Base-by-base conservation (phyloP, 2,329 filamentous ascomycete species). In the Bipolaris victoriae region DNA sequence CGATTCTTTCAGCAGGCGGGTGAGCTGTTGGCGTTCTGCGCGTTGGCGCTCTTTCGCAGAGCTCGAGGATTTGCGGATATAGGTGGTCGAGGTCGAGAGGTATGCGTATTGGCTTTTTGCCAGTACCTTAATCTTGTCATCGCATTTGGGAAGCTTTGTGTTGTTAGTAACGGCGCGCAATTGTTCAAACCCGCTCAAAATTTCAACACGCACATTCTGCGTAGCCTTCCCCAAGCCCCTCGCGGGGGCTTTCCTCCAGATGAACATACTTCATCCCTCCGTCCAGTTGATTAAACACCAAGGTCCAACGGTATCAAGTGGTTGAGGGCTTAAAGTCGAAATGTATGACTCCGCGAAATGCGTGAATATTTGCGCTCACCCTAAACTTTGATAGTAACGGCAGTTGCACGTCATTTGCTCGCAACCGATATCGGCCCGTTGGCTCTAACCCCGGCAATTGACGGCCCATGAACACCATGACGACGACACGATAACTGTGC, bases 1-100 rank as follows among this genome's bases (percentile, higher is more conserved):
- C 10, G 92, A 92, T 16, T 93, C 92, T 69, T 91, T 91, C 31
- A 99, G 82, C 3, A 98, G 62, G 29, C 70, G 70, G 18, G 72
- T 75, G 68, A 76, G 63, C 63, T 75, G 69, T 46, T 75, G 66
- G 49, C 74, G 73, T 55, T 76, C 72, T 37, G 72, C 71, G 35
- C 72, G 72, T 56, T 75, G 73, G 33, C 72, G 67, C 61, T 72
- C 71, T 64, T 75, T 76, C 15, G 70, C 70, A 3, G 67, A 67
- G 61, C 69, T 73, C 41, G 63, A 68, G 2, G 60, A 55, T 52
- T 64, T 65, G 43, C 61, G 64, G 10, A 66, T 52, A 49, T 65
- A 64, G 53, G 63, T 46, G 1, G 58, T 57, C 2, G 63, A 65
- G 24, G 66, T 57, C 36, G 49, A 37, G 3, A 66, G 9, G 67